These are phyloP conservation scores for Pestalotiopsis sp. DNA, from an alignment of 2,329 filamentous ascomycete genomes.

Conservation along the genomic window DNA sequence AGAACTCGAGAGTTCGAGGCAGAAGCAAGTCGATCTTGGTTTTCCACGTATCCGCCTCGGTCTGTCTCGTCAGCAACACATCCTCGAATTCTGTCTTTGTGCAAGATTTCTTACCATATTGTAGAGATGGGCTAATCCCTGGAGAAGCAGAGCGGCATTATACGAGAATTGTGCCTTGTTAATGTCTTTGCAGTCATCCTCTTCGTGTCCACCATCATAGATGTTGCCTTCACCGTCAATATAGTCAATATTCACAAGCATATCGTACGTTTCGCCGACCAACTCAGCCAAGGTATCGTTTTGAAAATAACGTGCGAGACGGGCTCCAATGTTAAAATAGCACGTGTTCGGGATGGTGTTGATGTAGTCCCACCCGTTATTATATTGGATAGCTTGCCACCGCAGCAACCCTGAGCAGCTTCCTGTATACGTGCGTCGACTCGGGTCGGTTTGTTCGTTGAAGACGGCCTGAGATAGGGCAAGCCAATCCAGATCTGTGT, in stretches of 20 bases:
- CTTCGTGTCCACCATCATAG: slow-evolving; percentile 62
- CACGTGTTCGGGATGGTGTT: slow-evolving; percentile 64
- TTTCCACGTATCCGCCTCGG: slow-evolving; percentile 55
- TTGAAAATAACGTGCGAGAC: slow-evolving; percentile 69
- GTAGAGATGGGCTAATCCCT: slow-evolving; percentile 69
- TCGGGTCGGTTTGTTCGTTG: slow-evolving; percentile 56
- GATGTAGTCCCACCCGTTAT: slow-evolving; percentile 77
- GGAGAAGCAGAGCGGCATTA: slow-evolving; percentile 61
- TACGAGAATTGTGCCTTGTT: slow-evolving; percentile 68
- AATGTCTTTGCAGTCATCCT: slow-evolving; percentile 57
- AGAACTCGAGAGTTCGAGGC: slow-evolving; percentile 47
- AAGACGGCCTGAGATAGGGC: slow-evolving; percentile 70
- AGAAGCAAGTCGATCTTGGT: slow-evolving; percentile 55
- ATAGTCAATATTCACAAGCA: slow-evolving; percentile 54
- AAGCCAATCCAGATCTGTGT: slow-evolving; percentile 57
- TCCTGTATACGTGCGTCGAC: slow-evolving; percentile 58
- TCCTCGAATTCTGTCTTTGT: neutral
- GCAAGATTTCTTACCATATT: slow-evolving; percentile 49
- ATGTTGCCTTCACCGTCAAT: slow-evolving; percentile 64
- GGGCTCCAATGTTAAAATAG: slow-evolving; percentile 66
- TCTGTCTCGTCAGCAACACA: slow-evolving; percentile 35
- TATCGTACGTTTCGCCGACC: slow-evolving; percentile 63
- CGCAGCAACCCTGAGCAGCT: slow-evolving; percentile 69
- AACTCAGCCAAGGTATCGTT: slow-evolving; percentile 65
- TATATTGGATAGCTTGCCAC: slow-evolving; percentile 77